Percentiles rank a stretch among this genome's conserved stretches.
Evolutionary conservation across 176 grass and related monocot genomes (phyloP).

Genomic region (Triticum turgidum): DNA sequence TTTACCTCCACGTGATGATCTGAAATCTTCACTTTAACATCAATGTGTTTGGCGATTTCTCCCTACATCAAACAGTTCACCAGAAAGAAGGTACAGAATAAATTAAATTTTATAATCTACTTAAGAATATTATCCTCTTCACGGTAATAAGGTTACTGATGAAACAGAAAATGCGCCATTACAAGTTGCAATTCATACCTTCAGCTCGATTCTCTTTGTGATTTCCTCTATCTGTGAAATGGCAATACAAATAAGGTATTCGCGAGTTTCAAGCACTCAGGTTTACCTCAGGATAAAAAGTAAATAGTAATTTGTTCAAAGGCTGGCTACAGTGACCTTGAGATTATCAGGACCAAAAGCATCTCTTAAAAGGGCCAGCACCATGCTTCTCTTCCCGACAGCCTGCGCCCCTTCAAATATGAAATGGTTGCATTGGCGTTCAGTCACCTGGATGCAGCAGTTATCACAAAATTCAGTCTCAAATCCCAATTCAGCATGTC

Average conservation of each 20-base stretch:
- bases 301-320: background rate
- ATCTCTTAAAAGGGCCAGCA: slow-evolving; percentile 56
- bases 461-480: slow-evolving; percentile 17
- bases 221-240: slow-evolving; percentile 42
- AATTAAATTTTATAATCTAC: background rate
- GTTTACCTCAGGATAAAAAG: background rate
- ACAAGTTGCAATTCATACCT: slow-evolving; percentile 28
- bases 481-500: background rate
- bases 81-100: background rate
- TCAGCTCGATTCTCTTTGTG: slow-evolving; percentile 56
- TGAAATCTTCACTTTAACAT: slow-evolving; percentile 49
- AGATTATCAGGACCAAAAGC: slow-evolving; percentile 36
- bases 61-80: slow-evolving; percentile 33
- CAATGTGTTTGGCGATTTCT: slow-evolving; percentile 54
- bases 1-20: slow-evolving; percentile 65
- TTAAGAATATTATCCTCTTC: background rate
- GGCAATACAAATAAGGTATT: background rate
- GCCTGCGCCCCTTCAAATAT: slow-evolving; percentile 56
- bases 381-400: slow-evolving; percentile 65
- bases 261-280: background rate
- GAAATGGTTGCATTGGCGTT: slow-evolving; percentile 34
- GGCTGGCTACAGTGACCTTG: slow-evolving; percentile 18
- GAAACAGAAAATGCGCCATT: background rate
- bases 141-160: background rate
- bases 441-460: slow-evolving; percentile 28